Evolutionary conservation across 495 filamentous ascomycete species (phyloP).

Genomic region (Daldinia grandis): DNA sequence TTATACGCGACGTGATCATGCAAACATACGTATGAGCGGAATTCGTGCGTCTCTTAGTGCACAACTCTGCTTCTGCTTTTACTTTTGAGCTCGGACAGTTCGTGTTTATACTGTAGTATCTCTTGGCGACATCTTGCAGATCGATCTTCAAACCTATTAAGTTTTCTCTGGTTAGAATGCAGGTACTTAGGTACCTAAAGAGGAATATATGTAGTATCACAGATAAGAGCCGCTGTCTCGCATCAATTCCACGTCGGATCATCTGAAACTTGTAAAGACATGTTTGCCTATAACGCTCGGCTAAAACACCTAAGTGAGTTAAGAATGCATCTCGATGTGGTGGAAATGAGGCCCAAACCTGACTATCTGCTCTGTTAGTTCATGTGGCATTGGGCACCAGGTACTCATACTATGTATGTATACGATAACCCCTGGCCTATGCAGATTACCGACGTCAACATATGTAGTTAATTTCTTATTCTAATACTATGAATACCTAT

Average conservation of each 20-base stretch:
- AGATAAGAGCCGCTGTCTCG: not conserved
- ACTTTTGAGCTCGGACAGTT: not conserved
- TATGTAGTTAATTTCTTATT: not conserved
- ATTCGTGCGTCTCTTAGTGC: not conserved
- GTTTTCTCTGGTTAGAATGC: not conserved
- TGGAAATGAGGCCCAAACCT: not conserved
- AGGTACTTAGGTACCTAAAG: not conserved
- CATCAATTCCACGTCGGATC: slow-evolving; percentile 1
- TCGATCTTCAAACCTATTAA: not conserved
- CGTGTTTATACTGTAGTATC: not conserved
- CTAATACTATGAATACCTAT: not conserved
- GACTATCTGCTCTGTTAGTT: not conserved
- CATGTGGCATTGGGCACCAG: not conserved
- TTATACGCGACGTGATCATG: not conserved
- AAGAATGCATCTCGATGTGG: not conserved
- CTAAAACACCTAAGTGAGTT: not conserved
- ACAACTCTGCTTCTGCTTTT: not conserved
- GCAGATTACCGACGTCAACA: not conserved
- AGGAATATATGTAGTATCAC: slow-evolving; percentile 7
- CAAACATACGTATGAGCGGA: not conserved
- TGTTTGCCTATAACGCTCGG: not conserved
- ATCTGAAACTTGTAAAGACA: not conserved
- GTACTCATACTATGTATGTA: no score
- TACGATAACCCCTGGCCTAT: not conserved
- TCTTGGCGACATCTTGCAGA: not conserved